phyloP scores from a whole-genome alignment of 768 basidiomycete species.

The Calocybe cyanea region DNA sequence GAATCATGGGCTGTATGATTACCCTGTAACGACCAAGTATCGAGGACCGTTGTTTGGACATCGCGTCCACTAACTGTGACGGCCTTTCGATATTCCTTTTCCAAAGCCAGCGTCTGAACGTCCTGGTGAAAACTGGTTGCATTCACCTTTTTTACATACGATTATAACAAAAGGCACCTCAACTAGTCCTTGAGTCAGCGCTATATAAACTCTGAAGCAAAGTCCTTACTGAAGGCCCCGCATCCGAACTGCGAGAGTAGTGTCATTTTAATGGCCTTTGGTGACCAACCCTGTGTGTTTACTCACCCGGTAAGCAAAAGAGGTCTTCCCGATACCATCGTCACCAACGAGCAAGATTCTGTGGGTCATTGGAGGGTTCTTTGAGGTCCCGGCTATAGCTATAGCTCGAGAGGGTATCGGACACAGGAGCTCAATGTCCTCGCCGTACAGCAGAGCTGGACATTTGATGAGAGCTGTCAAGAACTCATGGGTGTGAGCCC shows the following conservation, averaged over 20 bases:
- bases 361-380: constrained; percentile 13
- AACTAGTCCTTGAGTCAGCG: neutral
- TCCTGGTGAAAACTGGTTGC: neutral
- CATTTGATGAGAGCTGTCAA: constrained; percentile 1
- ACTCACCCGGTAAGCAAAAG: constrained; percentile 23
- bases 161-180: neutral
- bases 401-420: too few relatives aligned
- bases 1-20: neutral
- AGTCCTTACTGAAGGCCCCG: constrained; percentile 16
- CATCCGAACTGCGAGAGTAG: constrained; percentile 16
- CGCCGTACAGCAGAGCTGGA: neutral
- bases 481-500: neutral
- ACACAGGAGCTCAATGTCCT: neutral
- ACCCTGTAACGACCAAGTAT: constrained; percentile 23
- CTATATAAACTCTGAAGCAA: neutral
- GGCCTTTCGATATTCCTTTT: constrained; percentile 11
- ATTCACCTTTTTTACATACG: too few relatives aligned
- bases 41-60: constrained; percentile 14
- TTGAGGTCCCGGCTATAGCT: neutral
- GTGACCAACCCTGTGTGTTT: too few relatives aligned
- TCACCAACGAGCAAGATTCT: constrained; percentile 24
- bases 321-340: constrained; percentile 26
- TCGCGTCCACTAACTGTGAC: constrained; percentile 14
- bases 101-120: neutral
- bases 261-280: neutral